Evolutionary conservation across 495 filamentous ascomycete genomes (phyloP).

Genomic region (Entonaema liquescens): DNA sequence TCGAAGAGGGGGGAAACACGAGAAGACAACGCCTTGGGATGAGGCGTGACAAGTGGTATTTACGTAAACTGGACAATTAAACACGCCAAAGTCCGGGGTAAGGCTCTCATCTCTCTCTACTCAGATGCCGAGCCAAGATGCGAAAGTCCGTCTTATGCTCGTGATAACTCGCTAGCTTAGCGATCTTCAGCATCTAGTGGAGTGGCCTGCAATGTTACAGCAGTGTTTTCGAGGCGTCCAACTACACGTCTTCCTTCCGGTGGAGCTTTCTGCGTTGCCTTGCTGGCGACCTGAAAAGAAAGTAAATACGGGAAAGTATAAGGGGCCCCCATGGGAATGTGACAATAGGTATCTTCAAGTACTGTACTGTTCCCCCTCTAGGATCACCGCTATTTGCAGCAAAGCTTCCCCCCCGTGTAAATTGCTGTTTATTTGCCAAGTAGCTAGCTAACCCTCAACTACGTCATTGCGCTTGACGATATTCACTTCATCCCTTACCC

Average conservation of each 20-base stretch:
- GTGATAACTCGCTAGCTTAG: not conserved
- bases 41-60: too few species aligned
- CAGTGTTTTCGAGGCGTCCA: not conserved
- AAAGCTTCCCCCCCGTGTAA: not conserved
- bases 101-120: not conserved
- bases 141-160: not conserved
- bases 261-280: not conserved
- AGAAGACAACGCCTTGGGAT: too few species aligned
- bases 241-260: not conserved
- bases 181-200: not conserved
- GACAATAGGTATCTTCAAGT: not conserved
- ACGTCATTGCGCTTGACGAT: not conserved
- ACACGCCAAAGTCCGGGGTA: too few species aligned
- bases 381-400: not conserved
- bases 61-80: too few species aligned
- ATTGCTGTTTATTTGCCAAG: not conserved
- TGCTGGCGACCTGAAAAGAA: too few species aligned
- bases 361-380: not conserved
- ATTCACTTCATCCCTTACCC: not conserved
- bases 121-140: not conserved
- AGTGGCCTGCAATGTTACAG: not conserved
- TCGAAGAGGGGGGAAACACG: too few species aligned
- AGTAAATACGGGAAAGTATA: not conserved
- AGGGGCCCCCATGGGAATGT: not conserved
- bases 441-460: not conserved